phyloP scores from a whole-genome alignment of 2,329 filamentous ascomycete species.

The Verticillium tricorpus region DNA sequence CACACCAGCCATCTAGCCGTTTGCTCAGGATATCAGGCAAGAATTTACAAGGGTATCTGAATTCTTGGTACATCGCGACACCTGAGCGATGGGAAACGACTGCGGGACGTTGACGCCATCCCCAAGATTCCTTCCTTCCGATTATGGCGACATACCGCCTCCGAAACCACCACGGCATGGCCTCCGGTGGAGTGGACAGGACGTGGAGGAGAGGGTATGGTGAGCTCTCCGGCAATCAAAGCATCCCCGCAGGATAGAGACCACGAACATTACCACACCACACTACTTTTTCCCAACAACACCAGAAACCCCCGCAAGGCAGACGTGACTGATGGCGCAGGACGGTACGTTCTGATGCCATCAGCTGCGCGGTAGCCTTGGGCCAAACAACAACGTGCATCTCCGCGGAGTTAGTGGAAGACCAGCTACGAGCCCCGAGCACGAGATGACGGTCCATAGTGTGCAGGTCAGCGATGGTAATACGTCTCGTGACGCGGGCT shows the following conservation, averaged over 20 bases:
- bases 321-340: not conserved
- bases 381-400: not conserved
- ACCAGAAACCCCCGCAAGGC: not conserved
- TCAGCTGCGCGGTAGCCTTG: not conserved
- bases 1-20: not conserved
- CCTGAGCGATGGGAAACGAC: not conserved
- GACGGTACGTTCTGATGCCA: not conserved
- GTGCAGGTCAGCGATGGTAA: not conserved
- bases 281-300: not conserved
- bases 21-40: not conserved
- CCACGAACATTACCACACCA: not conserved
- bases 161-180: not conserved
- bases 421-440: not conserved
- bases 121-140: not conserved
- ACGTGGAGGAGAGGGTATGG: not conserved
- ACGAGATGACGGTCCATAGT: not conserved
- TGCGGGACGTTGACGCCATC: not conserved
- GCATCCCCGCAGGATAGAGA: not conserved
- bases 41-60: not conserved
- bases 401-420: not conserved
- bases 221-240: no score
- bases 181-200: not conserved
- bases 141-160: not conserved
- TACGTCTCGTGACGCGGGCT: conserved; percentile 1
- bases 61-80: not conserved